phyloP scores from a whole-genome alignment of 2,329 filamentous ascomycete species.

The Cordyceps javanica region DNA sequence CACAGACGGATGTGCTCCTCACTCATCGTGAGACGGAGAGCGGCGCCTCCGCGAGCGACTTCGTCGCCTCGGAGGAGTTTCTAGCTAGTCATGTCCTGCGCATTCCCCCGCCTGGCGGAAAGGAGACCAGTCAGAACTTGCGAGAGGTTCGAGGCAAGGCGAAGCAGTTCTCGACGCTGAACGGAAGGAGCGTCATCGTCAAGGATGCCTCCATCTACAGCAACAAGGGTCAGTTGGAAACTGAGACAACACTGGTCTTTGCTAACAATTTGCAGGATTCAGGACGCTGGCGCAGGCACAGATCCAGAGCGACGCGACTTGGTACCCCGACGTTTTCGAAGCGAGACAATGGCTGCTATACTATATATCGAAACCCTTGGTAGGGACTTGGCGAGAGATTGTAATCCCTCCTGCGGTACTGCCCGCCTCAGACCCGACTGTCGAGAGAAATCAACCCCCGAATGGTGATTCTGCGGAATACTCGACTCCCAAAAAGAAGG shows the following conservation, averaged over 20 bases:
- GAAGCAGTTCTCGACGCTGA: conserved; percentile 87
- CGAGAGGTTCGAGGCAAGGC: conserved; percentile 88
- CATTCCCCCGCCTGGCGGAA: conserved; percentile 56
- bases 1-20: conserved; percentile 85
- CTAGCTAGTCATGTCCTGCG: conserved; percentile 94
- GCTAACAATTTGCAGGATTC: conserved; percentile 58
- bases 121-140: conserved; percentile 56
- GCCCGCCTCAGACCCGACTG: conserved; percentile 35
- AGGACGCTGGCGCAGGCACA: conserved; percentile 86
- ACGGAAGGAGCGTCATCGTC: conserved; percentile 86
- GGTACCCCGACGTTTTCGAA: conserved; percentile 84
- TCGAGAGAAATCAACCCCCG: conserved; percentile 30
- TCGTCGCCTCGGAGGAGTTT: conserved; percentile 88
- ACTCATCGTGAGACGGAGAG: conserved; percentile 83
- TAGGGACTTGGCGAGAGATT: conserved; percentile 74
- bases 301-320: conserved; percentile 74
- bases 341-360: conserved; percentile 93
- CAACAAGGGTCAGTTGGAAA: conserved; percentile 71
- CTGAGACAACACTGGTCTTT: not conserved
- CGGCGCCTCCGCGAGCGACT: conserved; percentile 67
- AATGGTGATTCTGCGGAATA: conserved; percentile 37
- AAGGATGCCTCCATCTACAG: conserved; percentile 92
- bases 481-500: conserved; percentile 62
- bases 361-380: conserved; percentile 84
- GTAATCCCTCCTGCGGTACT: conserved; percentile 63